These are phyloP conservation scores for Fusarium decemcellulare DNA, from an alignment of 2,329 filamentous ascomycete species.

Conservation along the genomic window DNA sequence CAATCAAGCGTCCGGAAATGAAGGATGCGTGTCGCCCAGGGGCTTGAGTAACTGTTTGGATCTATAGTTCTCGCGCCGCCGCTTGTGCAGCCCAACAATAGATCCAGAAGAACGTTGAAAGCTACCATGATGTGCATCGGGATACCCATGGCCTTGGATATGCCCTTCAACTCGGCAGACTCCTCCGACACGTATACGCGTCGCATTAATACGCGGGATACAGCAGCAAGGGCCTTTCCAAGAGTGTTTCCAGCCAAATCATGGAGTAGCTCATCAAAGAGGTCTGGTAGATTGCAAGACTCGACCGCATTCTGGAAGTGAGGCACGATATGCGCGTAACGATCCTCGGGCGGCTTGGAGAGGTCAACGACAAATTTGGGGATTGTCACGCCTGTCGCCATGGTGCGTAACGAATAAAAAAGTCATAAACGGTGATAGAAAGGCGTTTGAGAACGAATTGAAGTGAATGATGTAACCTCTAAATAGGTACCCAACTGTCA, in stretches of 20 bases:
- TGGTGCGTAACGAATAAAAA: neutral
- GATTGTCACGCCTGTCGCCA: slow-evolving; percentile 21
- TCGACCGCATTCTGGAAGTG: slow-evolving; percentile 33
- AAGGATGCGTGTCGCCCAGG: slow-evolving; percentile 54
- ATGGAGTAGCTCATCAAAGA: slow-evolving; percentile 66
- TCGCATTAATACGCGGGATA: slow-evolving; percentile 64
- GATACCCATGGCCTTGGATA: slow-evolving; percentile 64
- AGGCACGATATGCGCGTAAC: slow-evolving; percentile 47
- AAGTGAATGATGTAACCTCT: no score
- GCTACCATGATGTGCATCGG: slow-evolving; percentile 72
- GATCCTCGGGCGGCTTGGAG: slow-evolving; percentile 41
- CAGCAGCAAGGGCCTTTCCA: slow-evolving; percentile 44
- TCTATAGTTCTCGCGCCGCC: slow-evolving; percentile 49
- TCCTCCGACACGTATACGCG: slow-evolving; percentile 69
- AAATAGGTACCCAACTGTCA: no score
- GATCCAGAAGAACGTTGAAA: slow-evolving; percentile 74
- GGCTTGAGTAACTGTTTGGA: neutral
- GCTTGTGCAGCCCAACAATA: slow-evolving; percentile 76
- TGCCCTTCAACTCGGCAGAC: slow-evolving; percentile 72
- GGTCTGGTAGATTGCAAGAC: slow-evolving; percentile 52
- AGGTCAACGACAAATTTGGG: slow-evolving; percentile 49
- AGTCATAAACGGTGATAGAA: no score
- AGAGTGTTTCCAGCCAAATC: slow-evolving; percentile 34
- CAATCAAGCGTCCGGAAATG: slow-evolving; percentile 71
- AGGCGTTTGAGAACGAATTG: no score